Evolutionary conservation across 1,284 basidiomycete species (phyloP).

Genomic region (Pseudozyma flocculosa): DNA sequence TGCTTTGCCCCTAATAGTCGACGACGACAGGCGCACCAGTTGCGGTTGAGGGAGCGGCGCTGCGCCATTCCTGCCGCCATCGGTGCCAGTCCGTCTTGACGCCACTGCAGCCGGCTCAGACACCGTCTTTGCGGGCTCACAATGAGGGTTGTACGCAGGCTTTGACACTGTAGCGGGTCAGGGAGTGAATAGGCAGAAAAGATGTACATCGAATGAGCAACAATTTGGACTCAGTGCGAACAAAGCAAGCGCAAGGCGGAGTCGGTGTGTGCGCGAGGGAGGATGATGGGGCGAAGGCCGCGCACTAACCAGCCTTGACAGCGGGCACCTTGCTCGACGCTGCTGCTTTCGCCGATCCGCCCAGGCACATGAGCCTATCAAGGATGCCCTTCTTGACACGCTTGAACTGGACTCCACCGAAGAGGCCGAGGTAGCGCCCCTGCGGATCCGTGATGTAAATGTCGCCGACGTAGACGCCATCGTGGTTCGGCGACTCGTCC

Average conservation of each 20-base stretch:
- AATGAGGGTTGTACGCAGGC: no score
- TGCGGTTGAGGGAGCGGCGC: slow-evolving; percentile 7
- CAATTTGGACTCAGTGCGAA: no score
- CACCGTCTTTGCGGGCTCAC: no score
- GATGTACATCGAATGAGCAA: no score
- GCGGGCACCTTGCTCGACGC: not conserved
- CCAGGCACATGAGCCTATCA: slow-evolving; percentile 29
- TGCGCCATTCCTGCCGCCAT: slow-evolving; percentile 17
- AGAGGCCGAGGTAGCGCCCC: slow-evolving; percentile 23
- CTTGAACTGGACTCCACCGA: slow-evolving; percentile 14
- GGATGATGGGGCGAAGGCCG: no score
- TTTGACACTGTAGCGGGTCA: no score
- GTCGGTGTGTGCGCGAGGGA: no score
- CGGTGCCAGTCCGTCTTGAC: slow-evolving; percentile 7
- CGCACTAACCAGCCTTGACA: not conserved
- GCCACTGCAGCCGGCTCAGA: no score
- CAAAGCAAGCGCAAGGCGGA: no score
- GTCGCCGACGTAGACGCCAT: slow-evolving; percentile 25
- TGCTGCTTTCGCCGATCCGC: slow-evolving; percentile 10
- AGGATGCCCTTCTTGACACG: slow-evolving; percentile 28
- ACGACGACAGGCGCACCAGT: slow-evolving; percentile 12
- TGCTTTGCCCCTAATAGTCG: slow-evolving; percentile 8
- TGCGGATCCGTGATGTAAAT: slow-evolving; percentile 20
- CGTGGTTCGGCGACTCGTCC: slow-evolving; percentile 8
- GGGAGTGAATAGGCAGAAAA: no score